phyloP scores from a whole-genome alignment of 1,139 yeast genomes.

The Pneumocystis canis region DNA sequence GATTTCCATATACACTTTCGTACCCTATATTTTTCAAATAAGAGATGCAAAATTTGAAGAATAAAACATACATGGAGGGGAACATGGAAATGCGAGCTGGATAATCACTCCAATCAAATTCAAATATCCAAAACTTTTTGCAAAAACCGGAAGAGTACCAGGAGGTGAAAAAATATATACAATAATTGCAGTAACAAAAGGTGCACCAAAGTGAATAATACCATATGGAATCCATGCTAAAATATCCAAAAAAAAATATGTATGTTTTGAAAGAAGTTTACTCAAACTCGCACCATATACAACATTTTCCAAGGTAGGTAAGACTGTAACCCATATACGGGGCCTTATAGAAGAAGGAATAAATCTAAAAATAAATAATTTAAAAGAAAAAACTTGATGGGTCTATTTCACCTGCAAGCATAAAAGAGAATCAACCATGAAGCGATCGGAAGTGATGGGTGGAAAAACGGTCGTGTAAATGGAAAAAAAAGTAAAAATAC shows the following conservation, averaged over 20 bases:
- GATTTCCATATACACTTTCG: constrained; percentile 66
- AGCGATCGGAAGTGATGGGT: constrained; percentile 71
- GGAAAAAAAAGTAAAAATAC: constrained; percentile 44
- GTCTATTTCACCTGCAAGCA: constrained; percentile 23
- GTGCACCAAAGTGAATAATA: constrained; percentile 72
- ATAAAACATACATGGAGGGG: constrained; percentile 61
- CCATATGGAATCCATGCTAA: constrained; percentile 97
- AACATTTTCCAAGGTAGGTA: constrained; percentile 90
- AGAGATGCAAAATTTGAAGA: neutral
- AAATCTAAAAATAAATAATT: constrained; percentile 37
- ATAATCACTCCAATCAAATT: constrained; percentile 69
- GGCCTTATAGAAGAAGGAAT: constrained; percentile 74
- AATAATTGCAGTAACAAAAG: constrained; percentile 70
- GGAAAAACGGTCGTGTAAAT: constrained; percentile 68
- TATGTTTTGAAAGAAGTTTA: constrained; percentile 66
- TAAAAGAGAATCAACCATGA: constrained; percentile 82
- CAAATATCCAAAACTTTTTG: constrained; percentile 96
- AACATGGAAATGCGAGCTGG: constrained; percentile 80
- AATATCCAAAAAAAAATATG: constrained; percentile 55
- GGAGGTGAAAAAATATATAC: constrained; percentile 89
- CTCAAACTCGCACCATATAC: constrained; percentile 87
- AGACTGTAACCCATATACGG: constrained; percentile 72
- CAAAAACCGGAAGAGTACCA: constrained; percentile 68
- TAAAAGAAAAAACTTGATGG: neutral
- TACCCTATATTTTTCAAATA: constrained; percentile 32